Conservation (phyloP, 2,329 filamentous ascomycete species). For the Pseudogymnoascus sp. region DNA sequence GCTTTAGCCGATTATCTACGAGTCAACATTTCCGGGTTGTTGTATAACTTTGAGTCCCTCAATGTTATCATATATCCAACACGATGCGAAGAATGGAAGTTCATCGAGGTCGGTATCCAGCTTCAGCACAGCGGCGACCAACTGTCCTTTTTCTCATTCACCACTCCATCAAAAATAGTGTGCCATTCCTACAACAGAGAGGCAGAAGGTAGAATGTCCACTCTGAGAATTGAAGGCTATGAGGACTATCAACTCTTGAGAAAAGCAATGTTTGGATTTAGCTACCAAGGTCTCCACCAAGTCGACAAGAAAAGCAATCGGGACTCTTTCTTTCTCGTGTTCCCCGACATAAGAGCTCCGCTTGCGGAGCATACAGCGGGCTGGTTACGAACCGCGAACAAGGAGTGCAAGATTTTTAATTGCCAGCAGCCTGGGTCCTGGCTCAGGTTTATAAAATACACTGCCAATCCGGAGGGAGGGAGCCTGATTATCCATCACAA, state of each 20-base stretch:
- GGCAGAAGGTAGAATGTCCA: neutral
- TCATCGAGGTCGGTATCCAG: conserved; percentile 17
- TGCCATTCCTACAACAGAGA: neutral
- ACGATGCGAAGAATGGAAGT: conserved; percentile 25
- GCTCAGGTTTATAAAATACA: conserved; percentile 34
- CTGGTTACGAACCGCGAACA: conserved; percentile 38
- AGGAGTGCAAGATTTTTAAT: conserved; percentile 35
- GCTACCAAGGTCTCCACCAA: conserved; percentile 19
- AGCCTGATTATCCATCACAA: conserved; percentile 26
- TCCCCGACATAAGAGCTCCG: conserved; percentile 33
- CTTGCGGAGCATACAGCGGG: conserved; percentile 33
- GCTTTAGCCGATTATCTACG: conserved; percentile 19
- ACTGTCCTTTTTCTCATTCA: neutral
- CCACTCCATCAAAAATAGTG: neutral
- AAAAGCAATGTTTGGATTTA: conserved; percentile 20
- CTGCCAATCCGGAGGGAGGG: conserved; percentile 14
- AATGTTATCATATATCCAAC: conserved; percentile 23
- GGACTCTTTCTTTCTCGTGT: conserved; percentile 40
- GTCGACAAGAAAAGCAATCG: conserved; percentile 11
- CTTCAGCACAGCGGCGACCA: neutral
- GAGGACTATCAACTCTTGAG: conserved; percentile 13
- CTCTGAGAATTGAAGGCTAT: neutral
- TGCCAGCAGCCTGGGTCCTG: conserved; percentile 39
- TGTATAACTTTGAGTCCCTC: conserved; percentile 17
- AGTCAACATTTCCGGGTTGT: conserved; percentile 19